Conservation (phyloP, 306 rosid species). For the Fragaria nilgerrensis region DNA sequence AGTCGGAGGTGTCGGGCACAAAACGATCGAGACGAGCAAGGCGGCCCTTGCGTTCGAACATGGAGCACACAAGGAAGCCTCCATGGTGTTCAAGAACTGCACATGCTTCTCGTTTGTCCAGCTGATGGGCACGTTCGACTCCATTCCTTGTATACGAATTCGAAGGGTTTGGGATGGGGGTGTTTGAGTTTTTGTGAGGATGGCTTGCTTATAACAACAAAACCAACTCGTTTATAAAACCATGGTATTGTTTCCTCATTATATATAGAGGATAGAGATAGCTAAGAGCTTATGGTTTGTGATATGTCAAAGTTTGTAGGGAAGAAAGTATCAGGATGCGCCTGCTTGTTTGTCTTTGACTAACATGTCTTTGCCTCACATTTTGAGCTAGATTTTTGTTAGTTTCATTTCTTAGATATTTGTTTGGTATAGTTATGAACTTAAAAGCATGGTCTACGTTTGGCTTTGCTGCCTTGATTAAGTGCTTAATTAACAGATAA, state of each 20-base stretch:
- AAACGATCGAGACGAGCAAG: slow-evolving; percentile 53
- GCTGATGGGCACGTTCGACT: slow-evolving; percentile 10
- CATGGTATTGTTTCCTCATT: neutral
- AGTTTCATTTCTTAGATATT: neutral
- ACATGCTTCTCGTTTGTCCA: slow-evolving; percentile 90
- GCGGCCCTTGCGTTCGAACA: slow-evolving; percentile 35
- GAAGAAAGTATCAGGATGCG: neutral
- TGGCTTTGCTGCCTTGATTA: neutral
- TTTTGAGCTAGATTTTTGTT: slow-evolving; percentile 5
- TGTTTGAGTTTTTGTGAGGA: neutral
- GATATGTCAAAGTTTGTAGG: neutral
- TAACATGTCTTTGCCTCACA: neutral
- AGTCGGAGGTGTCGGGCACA: slow-evolving; percentile 62
- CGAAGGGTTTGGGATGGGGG: neutral
- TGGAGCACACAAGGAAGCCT: slow-evolving; percentile 74
- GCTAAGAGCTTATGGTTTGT: neutral
- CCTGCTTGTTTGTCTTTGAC: neutral
- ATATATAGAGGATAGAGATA: neutral
- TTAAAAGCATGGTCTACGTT: neutral
- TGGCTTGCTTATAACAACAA: neutral
- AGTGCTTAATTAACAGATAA: neutral
- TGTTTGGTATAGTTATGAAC: neutral
- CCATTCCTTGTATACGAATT: slow-evolving; percentile 5
- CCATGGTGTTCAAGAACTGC: slow-evolving; percentile 61
- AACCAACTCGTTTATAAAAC: neutral